Base-by-base conservation (phyloP, 2,329 filamentous ascomycete species). In the Xylaria sp. region DNA sequence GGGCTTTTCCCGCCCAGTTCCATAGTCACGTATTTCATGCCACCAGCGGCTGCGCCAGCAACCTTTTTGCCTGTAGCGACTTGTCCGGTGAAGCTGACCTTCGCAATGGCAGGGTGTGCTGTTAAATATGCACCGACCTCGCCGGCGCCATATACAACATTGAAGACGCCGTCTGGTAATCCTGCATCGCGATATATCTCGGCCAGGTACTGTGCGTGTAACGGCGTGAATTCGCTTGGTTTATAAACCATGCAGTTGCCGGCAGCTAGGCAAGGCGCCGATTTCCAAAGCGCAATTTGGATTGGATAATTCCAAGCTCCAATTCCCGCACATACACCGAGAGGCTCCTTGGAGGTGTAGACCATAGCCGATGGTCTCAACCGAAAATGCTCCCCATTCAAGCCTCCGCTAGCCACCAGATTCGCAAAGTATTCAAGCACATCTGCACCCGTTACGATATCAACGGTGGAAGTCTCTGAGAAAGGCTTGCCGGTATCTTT, bases 221-320 rank as follows among this genome's bases (percentile, higher is more conserved):
- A 85, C 5, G 93, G 92, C 0, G 94, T 97, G 79, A 92, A 92
- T 83, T 97, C 94, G 73, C 92, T 94, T 8, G 93, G 92, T 82
- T 97, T 97, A 83, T 97, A 97, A 54, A 97, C 88, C 91, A 97
- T 94, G 77, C 91, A 93, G 81, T 97, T 97, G 23, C 93, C 93
- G 0, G 93, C 93, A 3, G 93, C 93, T 15, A 97, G 86, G 75
- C 93, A 96, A 0, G 94, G 92, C 0, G 92, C 93, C 0, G 92
- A 94, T 81, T 97, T 97, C 93, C 93, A 97, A 1, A 97, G 85
- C 9, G 93, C 93, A 73, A 97, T 97, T 80, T 97, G 93, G 72
- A 97, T 92, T 13, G 94, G 94, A 78, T 97, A 97, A 81, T 97
- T 97, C 93, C 93, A 97, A 15, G 94, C 94, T 64, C 93, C 94